A percentile compares a stretch with the other conserved stretches of the same genome.
phyloP scores from a whole-genome alignment of 1,284 basidiomycete species.

The Ustilago shanxiensis region DNA sequence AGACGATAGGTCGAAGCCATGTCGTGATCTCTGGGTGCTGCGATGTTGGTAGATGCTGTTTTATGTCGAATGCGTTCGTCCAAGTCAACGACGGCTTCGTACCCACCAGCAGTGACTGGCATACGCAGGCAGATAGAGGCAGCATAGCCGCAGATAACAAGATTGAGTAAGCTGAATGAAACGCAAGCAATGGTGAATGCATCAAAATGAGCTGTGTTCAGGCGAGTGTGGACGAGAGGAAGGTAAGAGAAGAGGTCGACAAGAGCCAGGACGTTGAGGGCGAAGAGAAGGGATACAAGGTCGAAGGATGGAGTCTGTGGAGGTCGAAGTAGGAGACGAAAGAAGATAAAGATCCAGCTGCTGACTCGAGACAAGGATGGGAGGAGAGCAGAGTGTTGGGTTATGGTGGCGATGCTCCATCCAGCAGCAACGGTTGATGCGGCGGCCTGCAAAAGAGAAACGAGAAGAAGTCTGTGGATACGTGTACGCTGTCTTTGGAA shows the following conservation, averaged over 20 bases:
- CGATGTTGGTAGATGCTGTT: conserved; percentile 9
- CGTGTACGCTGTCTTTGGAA: conserved; percentile 27
- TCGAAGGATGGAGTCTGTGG: conserved; percentile 35
- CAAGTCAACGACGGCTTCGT: conserved; percentile 42
- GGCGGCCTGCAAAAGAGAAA: conserved; percentile 21
- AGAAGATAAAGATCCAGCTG: conserved; percentile 27
- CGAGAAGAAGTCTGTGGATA: conserved; percentile 19
- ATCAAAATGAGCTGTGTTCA: not conserved
- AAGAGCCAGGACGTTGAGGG: conserved; percentile 14
- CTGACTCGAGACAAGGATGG: not conserved
- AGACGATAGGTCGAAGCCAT: conserved; percentile 39
- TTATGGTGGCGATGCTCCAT: not conserved
- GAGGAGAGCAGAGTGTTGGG: not conserved
- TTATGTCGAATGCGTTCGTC: conserved; percentile 37
- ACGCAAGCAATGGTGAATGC: not conserved
- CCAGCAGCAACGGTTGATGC: conserved; percentile 11
- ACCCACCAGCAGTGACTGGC: conserved; percentile 55
- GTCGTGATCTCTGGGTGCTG: conserved; percentile 15
- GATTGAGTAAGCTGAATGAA: conserved; percentile 19
- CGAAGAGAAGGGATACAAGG: conserved; percentile 19
- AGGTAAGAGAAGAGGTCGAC: conserved; percentile 26
- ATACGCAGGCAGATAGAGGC: conserved; percentile 38
- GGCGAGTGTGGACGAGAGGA: conserved; percentile 3
- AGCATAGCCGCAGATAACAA: conserved; percentile 19
- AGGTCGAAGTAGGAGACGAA: conserved; percentile 23